phyloP scores from a whole-genome alignment of 768 basidiomycete species.

The Lentinula boryana region DNA sequence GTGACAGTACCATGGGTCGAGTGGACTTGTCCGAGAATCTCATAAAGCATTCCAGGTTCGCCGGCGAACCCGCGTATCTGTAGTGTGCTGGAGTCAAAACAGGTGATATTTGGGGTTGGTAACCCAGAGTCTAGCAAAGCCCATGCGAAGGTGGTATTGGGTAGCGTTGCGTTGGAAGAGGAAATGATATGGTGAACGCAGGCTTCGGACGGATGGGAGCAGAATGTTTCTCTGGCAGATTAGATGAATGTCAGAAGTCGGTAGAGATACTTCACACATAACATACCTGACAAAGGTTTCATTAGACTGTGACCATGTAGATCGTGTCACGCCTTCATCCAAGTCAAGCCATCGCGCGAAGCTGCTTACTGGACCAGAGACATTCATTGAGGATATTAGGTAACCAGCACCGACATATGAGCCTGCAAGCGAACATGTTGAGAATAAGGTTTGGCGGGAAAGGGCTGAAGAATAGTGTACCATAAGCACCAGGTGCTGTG shows the following conservation, averaged over 20 bases:
- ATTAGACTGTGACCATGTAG: constrained; percentile 53
- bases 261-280: background rate
- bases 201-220: constrained; percentile 57
- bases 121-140: constrained; percentile 40
- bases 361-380: constrained; percentile 30
- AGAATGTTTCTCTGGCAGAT: constrained; percentile 46
- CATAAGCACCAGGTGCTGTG: constrained; percentile 54
- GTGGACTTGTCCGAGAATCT: constrained; percentile 48
- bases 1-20: constrained; percentile 22
- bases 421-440: constrained; percentile 31
- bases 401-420: constrained; percentile 66
- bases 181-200: constrained; percentile 52
- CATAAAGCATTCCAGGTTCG: constrained; percentile 64
- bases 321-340: constrained; percentile 51
- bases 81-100: constrained; percentile 49
- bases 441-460: background rate
- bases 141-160: constrained; percentile 33
- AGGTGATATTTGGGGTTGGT: constrained; percentile 55
- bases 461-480: constrained; percentile 22
- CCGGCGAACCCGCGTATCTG: constrained; percentile 44
- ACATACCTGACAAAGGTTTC: constrained; percentile 43
- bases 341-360: constrained; percentile 69
- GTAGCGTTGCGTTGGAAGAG: constrained; percentile 14
- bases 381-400: constrained; percentile 44
- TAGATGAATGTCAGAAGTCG: background rate